phyloP scores from a whole-genome alignment of 2,329 filamentous ascomycete species.

The Falciphora oryzae region DNA sequence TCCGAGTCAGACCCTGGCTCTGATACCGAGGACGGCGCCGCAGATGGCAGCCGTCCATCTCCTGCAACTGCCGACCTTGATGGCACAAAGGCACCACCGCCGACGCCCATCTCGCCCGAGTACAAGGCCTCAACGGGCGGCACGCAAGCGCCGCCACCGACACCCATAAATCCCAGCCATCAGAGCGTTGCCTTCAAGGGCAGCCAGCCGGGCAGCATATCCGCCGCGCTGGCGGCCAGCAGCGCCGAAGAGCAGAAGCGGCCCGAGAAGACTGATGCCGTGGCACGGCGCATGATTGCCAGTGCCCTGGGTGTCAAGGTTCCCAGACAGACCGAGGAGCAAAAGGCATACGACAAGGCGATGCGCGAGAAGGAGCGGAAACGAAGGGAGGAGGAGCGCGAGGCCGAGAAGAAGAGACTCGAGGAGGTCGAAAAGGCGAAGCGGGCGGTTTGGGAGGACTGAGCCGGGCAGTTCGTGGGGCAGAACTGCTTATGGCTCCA shows the following conservation, averaged over 20 bases:
- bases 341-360: conserved; percentile 77
- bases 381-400: conserved; percentile 65
- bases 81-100: conserved; percentile 49
- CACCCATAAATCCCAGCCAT: conserved; percentile 1
- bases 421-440: conserved; percentile 70
- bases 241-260: conserved; percentile 47
- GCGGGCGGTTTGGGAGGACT: conserved; percentile 81
- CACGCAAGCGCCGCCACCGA: neutral
- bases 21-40: conserved; percentile 16
- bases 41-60: conserved; percentile 21
- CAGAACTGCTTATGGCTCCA: neutral
- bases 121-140: conserved; percentile 19
- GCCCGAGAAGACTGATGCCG: conserved; percentile 90
- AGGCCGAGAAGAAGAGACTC: conserved; percentile 53
- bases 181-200: neutral
- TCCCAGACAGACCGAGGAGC: conserved; percentile 80
- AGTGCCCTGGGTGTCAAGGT: conserved; percentile 76
- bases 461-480: neutral
- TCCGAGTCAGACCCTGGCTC: conserved; percentile 31
- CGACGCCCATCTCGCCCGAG: conserved; percentile 58
- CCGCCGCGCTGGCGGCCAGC: conserved; percentile 35
- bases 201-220: neutral
- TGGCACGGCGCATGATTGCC: conserved; percentile 84
- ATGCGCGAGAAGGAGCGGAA: conserved; percentile 80
- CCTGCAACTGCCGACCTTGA: conserved; percentile 19